Evolutionary conservation across 1,284 basidiomycete genomes (phyloP), one percentile per base, ranked within the genome.

Genomic region (Stygiomarasmius scandens): DNA sequence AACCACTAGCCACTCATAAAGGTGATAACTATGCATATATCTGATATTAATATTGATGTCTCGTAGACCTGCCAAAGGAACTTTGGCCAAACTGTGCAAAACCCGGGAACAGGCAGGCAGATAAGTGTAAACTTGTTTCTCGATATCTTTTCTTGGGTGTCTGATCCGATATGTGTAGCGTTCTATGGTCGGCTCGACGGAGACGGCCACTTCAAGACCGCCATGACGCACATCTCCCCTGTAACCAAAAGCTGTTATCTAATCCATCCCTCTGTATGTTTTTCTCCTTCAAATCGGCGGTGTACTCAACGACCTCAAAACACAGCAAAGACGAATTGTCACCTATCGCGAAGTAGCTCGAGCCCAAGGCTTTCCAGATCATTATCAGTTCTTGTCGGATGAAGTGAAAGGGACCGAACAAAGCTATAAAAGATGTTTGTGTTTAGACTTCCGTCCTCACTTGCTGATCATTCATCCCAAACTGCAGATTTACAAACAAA

Each of bases 301-400:
- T 8, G 8, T 48, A 6, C 19, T 56, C 20, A 53, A 52, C 16
- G 2, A 14, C 43, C 11, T 34, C 29, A 10, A 48, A 11, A 19
- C 23, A 41, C 55, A 90, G 84, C 86, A 89, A 84, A 84, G 82
- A 61, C 80, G 88, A 6, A 79, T 87, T 25, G 64, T 88, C 32
- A 86, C 77, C 3, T 77, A 89, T 14, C 77, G 83, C 23, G 89
- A 91, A 65, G 79, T 77, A 52, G 88, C 89, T 12, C 78, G 88
- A 27, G 81, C 85, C 0, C 88, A 90, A 70, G 88, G 88, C 0
- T 90, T 91, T 61, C 87, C 88, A 0, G 88, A 90, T 61, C 48
- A 72, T 34, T 89, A 87, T 60, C 60, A 77, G 32, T 89, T 91
- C 61, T 58, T 77, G 34, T 86, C 86, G 0, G 69, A 65, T 4